A percentile compares a stretch with the other conserved stretches of the same genome.
Evolutionary conservation across 495 filamentous ascomycete genomes (phyloP).

Genomic region (Copromyces sp.): DNA sequence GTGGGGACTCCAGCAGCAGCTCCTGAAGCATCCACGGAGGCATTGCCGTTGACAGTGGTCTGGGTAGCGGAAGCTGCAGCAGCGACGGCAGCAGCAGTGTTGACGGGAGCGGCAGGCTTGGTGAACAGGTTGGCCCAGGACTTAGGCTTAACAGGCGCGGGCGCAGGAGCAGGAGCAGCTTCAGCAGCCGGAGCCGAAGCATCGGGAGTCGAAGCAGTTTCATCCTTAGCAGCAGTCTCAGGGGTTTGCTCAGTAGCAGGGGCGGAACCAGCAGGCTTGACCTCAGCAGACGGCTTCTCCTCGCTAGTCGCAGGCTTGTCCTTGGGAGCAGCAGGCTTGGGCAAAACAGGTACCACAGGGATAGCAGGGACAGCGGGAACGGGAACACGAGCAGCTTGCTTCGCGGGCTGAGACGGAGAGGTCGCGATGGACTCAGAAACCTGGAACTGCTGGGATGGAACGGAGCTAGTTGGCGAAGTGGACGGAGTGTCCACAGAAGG

Average conservation of each 20-base stretch:
- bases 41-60: constrained; percentile 9
- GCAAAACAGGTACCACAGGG: constrained; percentile 56
- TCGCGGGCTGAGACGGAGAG: constrained; percentile 28
- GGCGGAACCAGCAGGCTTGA: constrained; percentile 12
- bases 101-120: constrained; percentile 33
- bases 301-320: constrained; percentile 31
- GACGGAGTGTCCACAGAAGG: constrained; percentile 52
- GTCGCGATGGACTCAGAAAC: constrained; percentile 13
- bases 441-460: constrained; percentile 41
- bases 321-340: constrained; percentile 36
- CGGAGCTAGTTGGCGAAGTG: constrained; percentile 64
- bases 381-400: constrained; percentile 38
- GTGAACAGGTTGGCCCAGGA: constrained; percentile 71
- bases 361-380: constrained; percentile 58
- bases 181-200: constrained; percentile 21
- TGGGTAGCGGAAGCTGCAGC: constrained; percentile 15
- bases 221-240: constrained; percentile 16
- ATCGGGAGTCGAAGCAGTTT: constrained; percentile 6
- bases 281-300: constrained; percentile 15
- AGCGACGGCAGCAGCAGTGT: constrained; percentile 15
- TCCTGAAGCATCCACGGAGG: constrained; percentile 8
- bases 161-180: constrained; percentile 26
- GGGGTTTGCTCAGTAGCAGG: constrained; percentile 25
- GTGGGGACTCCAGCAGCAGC: constrained; percentile 13
- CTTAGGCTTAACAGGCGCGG: constrained; percentile 46